Percentiles rank a stretch among this genome's conserved stretches.
These are phyloP conservation scores for Cordyceps fumosorosea DNA, from an alignment of 2,329 filamentous ascomycete genomes.

Conservation along the genomic window DNA sequence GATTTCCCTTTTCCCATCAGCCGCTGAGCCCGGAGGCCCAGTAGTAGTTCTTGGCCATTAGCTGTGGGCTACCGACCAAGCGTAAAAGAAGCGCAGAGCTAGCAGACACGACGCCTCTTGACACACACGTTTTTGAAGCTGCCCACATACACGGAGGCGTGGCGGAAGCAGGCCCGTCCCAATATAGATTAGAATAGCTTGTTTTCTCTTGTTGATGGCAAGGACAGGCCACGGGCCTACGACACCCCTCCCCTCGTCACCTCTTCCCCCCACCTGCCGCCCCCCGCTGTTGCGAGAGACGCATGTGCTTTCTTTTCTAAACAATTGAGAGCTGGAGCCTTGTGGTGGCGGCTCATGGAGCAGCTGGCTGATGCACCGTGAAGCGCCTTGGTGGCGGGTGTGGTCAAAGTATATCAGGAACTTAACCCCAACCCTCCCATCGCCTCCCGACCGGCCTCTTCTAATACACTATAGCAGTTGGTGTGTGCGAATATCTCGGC, in stretches of 20 bases:
- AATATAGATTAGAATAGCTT: too few species aligned
- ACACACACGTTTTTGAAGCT: too few species aligned
- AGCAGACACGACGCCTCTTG: neutral
- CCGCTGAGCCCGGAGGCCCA: neutral
- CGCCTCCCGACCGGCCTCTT: too few species aligned
- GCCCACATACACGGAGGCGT: too few species aligned
- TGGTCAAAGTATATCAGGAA: slow-evolving; percentile 7
- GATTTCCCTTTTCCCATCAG: neutral
- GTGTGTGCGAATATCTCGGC: too few species aligned
- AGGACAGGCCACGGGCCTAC: too few species aligned
- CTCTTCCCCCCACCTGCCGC: neutral
- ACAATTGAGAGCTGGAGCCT: neutral
- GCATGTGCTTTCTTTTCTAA: slow-evolving; percentile 1
- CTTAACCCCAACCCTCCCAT: neutral
- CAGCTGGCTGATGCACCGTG: neutral
- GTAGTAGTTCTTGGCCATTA: neutral
- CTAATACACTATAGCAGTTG: too few species aligned
- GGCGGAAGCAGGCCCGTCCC: too few species aligned
- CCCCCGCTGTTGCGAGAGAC: neutral
- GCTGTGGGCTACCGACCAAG: neutral
- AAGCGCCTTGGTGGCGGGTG: neutral
- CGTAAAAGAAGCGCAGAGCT: neutral
- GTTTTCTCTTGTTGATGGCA: too few species aligned
- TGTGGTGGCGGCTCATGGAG: neutral
- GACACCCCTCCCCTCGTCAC: neutral